A percentile compares a stretch with the other conserved stretches of the same genome.
These are phyloP conservation scores for Fonsecaea monophora DNA, from an alignment of 2,329 filamentous ascomycete genomes.

Conservation along the genomic window DNA sequence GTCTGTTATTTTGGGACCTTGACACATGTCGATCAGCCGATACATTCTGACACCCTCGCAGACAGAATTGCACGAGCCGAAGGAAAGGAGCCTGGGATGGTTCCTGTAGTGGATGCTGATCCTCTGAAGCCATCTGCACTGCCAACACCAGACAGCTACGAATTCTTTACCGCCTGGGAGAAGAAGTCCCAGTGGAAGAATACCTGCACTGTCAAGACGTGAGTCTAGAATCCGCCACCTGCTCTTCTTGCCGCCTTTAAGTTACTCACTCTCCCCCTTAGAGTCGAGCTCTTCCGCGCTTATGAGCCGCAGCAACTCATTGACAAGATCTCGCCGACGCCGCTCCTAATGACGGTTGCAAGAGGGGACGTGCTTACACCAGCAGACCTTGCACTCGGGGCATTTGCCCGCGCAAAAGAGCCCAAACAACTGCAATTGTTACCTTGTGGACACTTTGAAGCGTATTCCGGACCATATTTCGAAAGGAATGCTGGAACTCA, in stretches of 20 bases:
- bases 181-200: conserved; percentile 49
- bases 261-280: conserved; percentile 17
- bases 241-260: conserved; percentile 21
- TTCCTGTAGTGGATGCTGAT: conserved; percentile 47
- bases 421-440: conserved; percentile 50
- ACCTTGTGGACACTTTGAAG: conserved; percentile 51
- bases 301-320: conserved; percentile 43
- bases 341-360: conserved; percentile 48
- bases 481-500: conserved; percentile 43
- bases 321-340: conserved; percentile 49
- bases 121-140: conserved; percentile 44
- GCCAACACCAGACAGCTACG: conserved; percentile 46
- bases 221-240: conserved; percentile 34
- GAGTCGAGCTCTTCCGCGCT: conserved; percentile 36
- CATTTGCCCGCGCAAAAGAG: conserved; percentile 48
- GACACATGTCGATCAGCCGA: background rate
- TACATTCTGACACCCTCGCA: conserved; percentile 18
- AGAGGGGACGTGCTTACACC: conserved; percentile 46
- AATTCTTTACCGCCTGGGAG: conserved; percentile 46
- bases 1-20: conserved; percentile 30
- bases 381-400: conserved; percentile 46
- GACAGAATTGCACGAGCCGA: conserved; percentile 43
- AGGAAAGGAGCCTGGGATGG: conserved; percentile 43
- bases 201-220: conserved; percentile 47
- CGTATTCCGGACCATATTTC: conserved; percentile 44